Evolutionary conservation across 768 basidiomycete genomes (phyloP), one percentile per base, ranked within the genome.

Genomic region (Tricholoma bakamatsutake): DNA sequence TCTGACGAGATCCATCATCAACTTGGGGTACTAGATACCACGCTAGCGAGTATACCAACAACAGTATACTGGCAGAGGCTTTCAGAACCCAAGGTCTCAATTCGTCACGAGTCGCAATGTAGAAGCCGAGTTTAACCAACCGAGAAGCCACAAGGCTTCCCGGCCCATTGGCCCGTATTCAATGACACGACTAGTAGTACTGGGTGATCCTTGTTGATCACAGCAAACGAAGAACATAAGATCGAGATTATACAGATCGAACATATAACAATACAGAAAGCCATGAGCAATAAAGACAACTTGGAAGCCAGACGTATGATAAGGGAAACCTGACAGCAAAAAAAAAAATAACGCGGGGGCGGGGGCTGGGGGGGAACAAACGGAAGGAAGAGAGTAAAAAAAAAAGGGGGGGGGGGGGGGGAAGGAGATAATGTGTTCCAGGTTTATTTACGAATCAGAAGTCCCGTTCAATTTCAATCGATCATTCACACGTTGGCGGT

Each of bases 401-500:
- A 55, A n/a, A n/a, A n/a, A n/a, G 21, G 21, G 21, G 21, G 21
- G 21, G 21, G 21, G 21, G 21, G 21, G 21, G 21, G 21, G 21
- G 21, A 3, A 3, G 21, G 21, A 24, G 21, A 24, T 1, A 24
- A 46, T 50, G 54, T 49, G 58, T 55, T 59, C 53, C 54, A 56
- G 48, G 9, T 6, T 58, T 1, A 51, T 27, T 46, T 56, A 64
- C 57, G 62, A 59, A 17, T 66, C 61, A 51, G 21, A 24, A 34
- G 50, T 54, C 60, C 59, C 59, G 52, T 62, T 64, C 42, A 80
- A 55, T 30, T 62, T 64, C 42, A 80, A 55, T 30, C 90, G 85
- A 21, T 80, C 79, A 62, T 81, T 83, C 31, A 93, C 90, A 52
- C 84, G 81, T 59, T 80, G 77, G 37, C 90, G 83, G 70, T 93